Conservation (phyloP, 148 eudicot species). For the Tetragonia tetragonoides region DNA sequence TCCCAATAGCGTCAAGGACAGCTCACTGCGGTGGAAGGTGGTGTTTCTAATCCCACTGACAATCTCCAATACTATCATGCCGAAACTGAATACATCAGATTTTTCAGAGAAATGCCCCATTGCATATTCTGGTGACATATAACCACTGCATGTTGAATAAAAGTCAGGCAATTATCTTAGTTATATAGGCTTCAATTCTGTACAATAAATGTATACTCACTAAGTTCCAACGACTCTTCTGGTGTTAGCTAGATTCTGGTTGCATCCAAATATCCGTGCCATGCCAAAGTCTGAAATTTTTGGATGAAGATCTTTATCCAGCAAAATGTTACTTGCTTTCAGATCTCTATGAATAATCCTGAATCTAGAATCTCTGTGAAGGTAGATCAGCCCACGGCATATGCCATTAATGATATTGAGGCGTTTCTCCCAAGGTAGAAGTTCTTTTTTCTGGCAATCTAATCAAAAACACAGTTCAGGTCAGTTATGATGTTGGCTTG, state of each 20-base stretch:
- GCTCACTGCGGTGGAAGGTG: slow-evolving; percentile 28
- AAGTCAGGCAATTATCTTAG: slow-evolving; percentile 16
- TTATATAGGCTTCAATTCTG: background rate
- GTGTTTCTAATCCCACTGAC: slow-evolving; percentile 32
- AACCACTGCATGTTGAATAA: slow-evolving; percentile 27
- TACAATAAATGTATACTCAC: slow-evolving; percentile 24
- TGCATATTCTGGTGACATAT: slow-evolving; percentile 40
- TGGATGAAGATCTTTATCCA: slow-evolving; percentile 38
- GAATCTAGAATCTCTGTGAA: slow-evolving; percentile 41
- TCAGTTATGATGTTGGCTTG: too few species aligned
- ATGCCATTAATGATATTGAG: slow-evolving; percentile 39
- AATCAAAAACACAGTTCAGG: background rate
- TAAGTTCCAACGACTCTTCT: slow-evolving; percentile 38
- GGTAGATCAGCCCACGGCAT: slow-evolving; percentile 41
- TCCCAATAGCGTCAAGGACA: slow-evolving; percentile 28
- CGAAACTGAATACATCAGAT: slow-evolving; percentile 38
- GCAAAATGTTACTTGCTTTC: slow-evolving; percentile 40
- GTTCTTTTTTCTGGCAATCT: slow-evolving; percentile 18
- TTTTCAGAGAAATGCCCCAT: slow-evolving; percentile 42
- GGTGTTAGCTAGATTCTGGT: slow-evolving; percentile 35
- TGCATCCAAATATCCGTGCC: slow-evolving; percentile 35
- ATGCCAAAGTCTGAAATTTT: slow-evolving; percentile 43
- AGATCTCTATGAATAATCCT: slow-evolving; percentile 42
- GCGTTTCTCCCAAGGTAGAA: slow-evolving; percentile 34
- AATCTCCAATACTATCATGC: slow-evolving; percentile 34